These are phyloP conservation scores for Radiomyces spectabilis DNA, from an alignment of 192 early-diverging fungal species.

Conservation along the genomic window DNA sequence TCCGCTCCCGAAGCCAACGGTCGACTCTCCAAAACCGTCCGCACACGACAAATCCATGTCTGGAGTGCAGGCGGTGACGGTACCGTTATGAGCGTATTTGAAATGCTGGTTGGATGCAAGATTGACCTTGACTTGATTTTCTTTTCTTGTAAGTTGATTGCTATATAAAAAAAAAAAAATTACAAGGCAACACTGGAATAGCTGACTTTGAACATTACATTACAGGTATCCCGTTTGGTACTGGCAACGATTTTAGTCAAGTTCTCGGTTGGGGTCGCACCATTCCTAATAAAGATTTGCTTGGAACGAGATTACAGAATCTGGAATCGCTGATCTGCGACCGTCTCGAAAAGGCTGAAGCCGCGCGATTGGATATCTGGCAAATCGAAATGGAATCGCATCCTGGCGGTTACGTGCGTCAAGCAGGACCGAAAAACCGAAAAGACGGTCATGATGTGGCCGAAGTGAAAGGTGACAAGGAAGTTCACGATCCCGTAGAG, in stretches of 20 bases:
- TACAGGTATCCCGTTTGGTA: slow-evolving; percentile 65
- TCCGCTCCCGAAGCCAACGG: slow-evolving; percentile 11
- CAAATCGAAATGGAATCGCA: slow-evolving; percentile 52
- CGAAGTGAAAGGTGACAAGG: slow-evolving; percentile 18
- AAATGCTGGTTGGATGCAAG: slow-evolving; percentile 49
- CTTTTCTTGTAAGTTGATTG: slow-evolving; percentile 63
- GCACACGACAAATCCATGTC: slow-evolving; percentile 57
- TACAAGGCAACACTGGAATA: no score
- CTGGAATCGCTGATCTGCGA: slow-evolving; percentile 49
- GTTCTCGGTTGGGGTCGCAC: slow-evolving; percentile 74
- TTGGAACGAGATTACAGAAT: slow-evolving; percentile 47
- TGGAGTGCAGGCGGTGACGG: slow-evolving; percentile 77
- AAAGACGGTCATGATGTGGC: slow-evolving; percentile 31
- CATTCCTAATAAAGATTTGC: slow-evolving; percentile 44
- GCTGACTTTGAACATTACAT: no score
- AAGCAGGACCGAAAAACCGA: slow-evolving; percentile 50
- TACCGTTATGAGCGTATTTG: slow-evolving; percentile 63
- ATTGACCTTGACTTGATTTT: slow-evolving; percentile 57
- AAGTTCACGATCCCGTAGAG: no score
- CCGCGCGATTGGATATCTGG: slow-evolving; percentile 64
- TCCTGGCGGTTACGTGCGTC: slow-evolving; percentile 52
- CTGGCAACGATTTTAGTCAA: slow-evolving; percentile 71
- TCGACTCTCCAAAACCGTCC: slow-evolving; percentile 20
- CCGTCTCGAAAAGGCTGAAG: slow-evolving; percentile 49
- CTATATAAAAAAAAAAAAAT: no score